Evolutionary conservation across 2,329 filamentous ascomycete species (phyloP), one percentile per base, ranked within the genome.

Genomic region (Onygena corvina): DNA sequence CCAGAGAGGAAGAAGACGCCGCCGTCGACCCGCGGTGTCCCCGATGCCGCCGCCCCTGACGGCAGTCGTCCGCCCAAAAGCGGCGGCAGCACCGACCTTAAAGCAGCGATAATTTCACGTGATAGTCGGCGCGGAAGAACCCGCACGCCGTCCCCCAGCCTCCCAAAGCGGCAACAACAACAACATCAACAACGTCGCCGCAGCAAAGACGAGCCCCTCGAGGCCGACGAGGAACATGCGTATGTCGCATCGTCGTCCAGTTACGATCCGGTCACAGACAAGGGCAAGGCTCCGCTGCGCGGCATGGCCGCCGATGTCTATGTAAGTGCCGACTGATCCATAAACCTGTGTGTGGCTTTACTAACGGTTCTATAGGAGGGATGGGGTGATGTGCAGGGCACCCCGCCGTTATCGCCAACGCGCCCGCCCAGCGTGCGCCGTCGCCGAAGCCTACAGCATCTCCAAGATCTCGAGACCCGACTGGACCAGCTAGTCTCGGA

Each of bases 391-490:
- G 86, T 85, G 68, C 86, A 68, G 40, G 68, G 78, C 63, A 94
- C 88, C 64, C 88, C 90, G 62, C 42, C 42, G 42, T 81, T 84
- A 61, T 96, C 92, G 61, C 92, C 92, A 49, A 94, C 55, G 58
- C 82, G 90, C 68, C 89, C 92, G 60, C 87, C 89, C 63, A 95
- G 88, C 73, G 85, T 98, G 78, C 89, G 90, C 60, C 89, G 90
- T 64, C 86, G 90, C 63, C 92, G 94, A 69, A 96, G 90, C 75
- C 90, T 96, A 82, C 90, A 96, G 70, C 81, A 90, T 49, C 81
- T 96, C 53, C 70, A 77, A 62, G 90, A 98, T 60, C 81, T 98
- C 62, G 88, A 96, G 72, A 75, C 79, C 52, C 80, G 78, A 60
- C 77, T 98, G 59, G 87, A 95, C 58, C 83, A 90, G 66, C 75